phyloP scores from a whole-genome alignment of 208 protist species.

The Leptomonas seymouri region DNA sequence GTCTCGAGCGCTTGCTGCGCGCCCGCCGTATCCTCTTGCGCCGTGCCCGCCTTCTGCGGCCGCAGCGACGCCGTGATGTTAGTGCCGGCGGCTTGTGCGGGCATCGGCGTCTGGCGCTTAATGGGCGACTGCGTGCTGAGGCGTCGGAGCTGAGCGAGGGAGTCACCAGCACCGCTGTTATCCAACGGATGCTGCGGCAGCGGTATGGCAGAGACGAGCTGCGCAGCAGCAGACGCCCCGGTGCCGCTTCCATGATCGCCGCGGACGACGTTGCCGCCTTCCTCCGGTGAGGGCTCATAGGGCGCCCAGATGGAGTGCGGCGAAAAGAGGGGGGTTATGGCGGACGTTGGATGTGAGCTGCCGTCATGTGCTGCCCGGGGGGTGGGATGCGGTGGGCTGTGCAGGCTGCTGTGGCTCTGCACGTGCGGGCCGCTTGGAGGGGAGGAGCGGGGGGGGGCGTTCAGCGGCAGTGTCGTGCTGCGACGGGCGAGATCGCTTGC shows the following conservation, averaged over 20 bases:
- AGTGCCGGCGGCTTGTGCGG: no score
- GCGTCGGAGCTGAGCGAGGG: not conserved
- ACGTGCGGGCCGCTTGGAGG: not conserved
- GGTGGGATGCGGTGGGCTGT: not conserved
- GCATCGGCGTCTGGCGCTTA: not conserved
- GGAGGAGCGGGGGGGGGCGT: not conserved
- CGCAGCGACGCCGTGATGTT: not conserved
- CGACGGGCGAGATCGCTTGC: not conserved
- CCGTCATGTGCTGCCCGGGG: not conserved
- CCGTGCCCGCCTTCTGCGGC: not conserved
- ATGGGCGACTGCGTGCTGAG: not conserved
- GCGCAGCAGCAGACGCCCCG: no score
- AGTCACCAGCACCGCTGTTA: not conserved
- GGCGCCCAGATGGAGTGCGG: conserved; percentile 12
- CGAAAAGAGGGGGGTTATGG: conserved; percentile 3
- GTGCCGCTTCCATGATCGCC: not conserved
- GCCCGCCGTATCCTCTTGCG: not conserved
- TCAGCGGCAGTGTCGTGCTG: not conserved
- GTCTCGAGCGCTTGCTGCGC: not conserved
- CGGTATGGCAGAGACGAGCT: no score
- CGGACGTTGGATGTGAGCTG: not conserved
- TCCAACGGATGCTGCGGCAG: no score
- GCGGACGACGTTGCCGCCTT: not conserved
- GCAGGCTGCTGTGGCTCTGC: conserved; percentile 12
- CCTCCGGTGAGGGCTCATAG: not conserved